phyloP scores from a whole-genome alignment of 1,284 basidiomycete species.

The Ceratobasidium sp. region DNA sequence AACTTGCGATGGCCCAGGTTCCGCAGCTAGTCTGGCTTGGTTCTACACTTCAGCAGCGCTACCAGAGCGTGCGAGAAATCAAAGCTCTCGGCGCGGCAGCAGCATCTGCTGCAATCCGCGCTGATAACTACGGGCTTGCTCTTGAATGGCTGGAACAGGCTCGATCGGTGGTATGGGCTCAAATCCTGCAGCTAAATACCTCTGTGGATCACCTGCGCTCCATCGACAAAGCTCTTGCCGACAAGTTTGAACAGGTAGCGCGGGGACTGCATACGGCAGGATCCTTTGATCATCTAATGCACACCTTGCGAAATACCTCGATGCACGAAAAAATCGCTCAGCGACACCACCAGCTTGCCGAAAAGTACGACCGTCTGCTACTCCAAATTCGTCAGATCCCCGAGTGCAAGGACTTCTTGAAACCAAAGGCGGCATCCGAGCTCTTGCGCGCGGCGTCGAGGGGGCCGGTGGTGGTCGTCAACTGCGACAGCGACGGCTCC shows the following conservation, averaged over 20 bases:
- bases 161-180: conserved; percentile 32
- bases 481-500: background rate
- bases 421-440: background rate
- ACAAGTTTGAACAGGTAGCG: background rate
- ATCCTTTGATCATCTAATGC: background rate
- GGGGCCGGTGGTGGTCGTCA: background rate
- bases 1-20: background rate
- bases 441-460: background rate
- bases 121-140: conserved; percentile 33
- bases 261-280: background rate
- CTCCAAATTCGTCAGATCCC: background rate
- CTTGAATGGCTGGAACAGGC: conserved; percentile 51
- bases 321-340: background rate
- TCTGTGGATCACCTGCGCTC: background rate
- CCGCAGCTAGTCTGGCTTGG: conserved; percentile 24
- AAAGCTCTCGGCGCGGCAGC: background rate
- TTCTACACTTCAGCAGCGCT: background rate
- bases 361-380: background rate
- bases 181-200: background rate
- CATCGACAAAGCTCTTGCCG: background rate
- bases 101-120: background rate
- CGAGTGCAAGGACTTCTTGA: background rate
- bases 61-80: background rate
- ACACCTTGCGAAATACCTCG: background rate
- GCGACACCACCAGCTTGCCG: background rate